phyloP scores from a whole-genome alignment of 1,139 yeast genomes.

The Taphrina betulina region DNA sequence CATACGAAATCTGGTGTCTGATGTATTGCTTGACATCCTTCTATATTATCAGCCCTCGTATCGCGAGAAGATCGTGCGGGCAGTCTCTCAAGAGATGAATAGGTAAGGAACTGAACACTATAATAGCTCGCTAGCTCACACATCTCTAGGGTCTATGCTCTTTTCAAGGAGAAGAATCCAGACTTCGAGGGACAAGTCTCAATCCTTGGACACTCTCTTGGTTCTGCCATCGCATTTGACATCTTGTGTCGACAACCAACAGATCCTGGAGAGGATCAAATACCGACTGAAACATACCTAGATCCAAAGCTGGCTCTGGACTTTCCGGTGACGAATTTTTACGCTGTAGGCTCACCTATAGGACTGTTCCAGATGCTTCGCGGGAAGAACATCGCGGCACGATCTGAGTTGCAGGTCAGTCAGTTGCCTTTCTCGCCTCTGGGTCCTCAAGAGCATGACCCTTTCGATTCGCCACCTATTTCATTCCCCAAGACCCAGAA shows the following conservation, averaged over 20 bases:
- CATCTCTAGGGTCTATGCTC: constrained; percentile 55
- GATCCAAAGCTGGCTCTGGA: constrained; percentile 44
- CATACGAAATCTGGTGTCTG: constrained; percentile 72
- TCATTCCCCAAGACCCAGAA: constrained; percentile 43
- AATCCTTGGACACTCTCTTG: constrained; percentile 85
- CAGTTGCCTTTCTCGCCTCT: constrained; percentile 18
- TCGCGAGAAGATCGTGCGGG: constrained; percentile 59
- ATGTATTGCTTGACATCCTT: constrained; percentile 82
- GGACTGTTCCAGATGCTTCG: constrained; percentile 61
- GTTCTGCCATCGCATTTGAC: constrained; percentile 82
- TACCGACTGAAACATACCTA: neutral
- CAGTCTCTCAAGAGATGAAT: constrained; percentile 62
- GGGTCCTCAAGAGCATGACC: constrained; percentile 8
- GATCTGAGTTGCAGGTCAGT: constrained; percentile 1
- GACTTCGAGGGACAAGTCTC: constrained; percentile 72
- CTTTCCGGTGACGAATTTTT: constrained; percentile 72
- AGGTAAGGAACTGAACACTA: constrained; percentile 41
- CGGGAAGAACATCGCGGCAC: constrained; percentile 38
- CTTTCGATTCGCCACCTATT: constrained; percentile 16
- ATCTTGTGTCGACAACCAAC: constrained; percentile 60
- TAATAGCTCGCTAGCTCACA: neutral
- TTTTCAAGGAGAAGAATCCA: constrained; percentile 64
- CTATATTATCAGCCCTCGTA: constrained; percentile 74
- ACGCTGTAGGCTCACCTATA: constrained; percentile 85
- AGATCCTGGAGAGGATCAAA: constrained; percentile 29